Evolutionary conservation across 2,329 filamentous ascomycete species (phyloP).

Genomic region (Colletotrichum horii): DNA sequence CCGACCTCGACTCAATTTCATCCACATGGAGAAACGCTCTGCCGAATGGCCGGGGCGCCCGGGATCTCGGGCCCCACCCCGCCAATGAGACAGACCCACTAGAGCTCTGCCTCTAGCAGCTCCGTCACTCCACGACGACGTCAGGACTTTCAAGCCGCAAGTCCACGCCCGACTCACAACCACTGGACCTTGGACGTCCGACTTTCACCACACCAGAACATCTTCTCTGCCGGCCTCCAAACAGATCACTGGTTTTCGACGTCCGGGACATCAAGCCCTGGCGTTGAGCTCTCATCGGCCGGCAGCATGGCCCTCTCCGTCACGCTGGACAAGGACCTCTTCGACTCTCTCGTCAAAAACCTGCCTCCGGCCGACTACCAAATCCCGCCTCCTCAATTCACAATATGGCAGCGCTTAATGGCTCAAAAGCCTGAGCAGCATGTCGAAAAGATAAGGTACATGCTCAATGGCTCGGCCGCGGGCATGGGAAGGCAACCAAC

Average conservation of each 20-base stretch:
- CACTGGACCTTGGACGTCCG: neutral
- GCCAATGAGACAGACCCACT: conserved; percentile 5
- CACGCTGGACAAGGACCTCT: neutral
- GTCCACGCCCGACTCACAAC: neutral
- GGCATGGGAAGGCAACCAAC: conserved; percentile 30
- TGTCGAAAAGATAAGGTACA: neutral
- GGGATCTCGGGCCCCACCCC: neutral
- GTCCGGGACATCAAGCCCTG: neutral
- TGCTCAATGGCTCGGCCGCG: neutral
- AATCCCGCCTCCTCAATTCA: neutral
- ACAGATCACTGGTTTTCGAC: neutral
- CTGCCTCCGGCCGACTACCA: neutral
- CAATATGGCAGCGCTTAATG: neutral
- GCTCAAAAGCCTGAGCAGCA: neutral
- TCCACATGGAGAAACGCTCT: conserved; percentile 12
- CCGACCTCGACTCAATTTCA: neutral
- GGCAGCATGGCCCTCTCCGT: neutral
- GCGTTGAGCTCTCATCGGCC: neutral
- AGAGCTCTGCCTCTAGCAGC: neutral
- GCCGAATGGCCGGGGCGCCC: neutral
- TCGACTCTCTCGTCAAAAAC: neutral
- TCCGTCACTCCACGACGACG: neutral
- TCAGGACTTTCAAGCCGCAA: neutral
- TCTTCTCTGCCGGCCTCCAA: neutral
- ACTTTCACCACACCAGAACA: neutral